These are phyloP conservation scores for Scleromitrula shiraiana DNA, from an alignment of 2,329 filamentous ascomycete species.

Conservation along the genomic window DNA sequence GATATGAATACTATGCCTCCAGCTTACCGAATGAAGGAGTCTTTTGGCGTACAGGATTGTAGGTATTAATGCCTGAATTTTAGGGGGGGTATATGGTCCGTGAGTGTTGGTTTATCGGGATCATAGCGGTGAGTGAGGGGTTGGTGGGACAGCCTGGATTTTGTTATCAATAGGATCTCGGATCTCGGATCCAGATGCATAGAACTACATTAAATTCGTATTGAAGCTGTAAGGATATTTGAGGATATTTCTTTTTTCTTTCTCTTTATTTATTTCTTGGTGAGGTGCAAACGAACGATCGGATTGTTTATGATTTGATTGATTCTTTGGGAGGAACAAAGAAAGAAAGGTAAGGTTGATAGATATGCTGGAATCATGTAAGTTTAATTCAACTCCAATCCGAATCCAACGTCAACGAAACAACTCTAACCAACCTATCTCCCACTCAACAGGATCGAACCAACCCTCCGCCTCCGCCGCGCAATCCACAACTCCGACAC, in stretches of 20 bases:
- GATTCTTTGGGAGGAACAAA: background rate
- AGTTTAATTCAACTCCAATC: background rate
- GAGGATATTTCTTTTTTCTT: background rate
- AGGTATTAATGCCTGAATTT: too few species aligned
- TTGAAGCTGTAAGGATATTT: too few species aligned
- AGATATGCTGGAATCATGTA: constrained; percentile 11
- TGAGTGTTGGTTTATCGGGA: too few species aligned
- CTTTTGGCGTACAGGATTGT: too few species aligned
- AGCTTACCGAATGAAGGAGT: too few species aligned
- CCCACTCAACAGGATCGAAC: constrained; percentile 56
- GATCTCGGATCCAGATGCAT: too few species aligned
- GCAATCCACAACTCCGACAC: constrained; percentile 69
- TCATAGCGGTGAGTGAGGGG: background rate
- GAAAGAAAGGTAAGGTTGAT: too few species aligned
- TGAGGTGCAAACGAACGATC: background rate
- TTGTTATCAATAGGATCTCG: background rate
- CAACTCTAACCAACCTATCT: background rate
- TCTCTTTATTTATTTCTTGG: background rate
- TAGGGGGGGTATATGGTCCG: too few species aligned
- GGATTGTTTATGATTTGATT: background rate
- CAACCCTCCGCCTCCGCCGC: constrained; percentile 68
- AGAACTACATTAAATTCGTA: too few species aligned
- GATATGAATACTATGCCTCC: too few species aligned
- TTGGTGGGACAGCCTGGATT: background rate
- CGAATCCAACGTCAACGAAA: background rate